Base-by-base conservation (phyloP, 2,329 filamentous ascomycete genomes). In the Aspergillus ruber region DNA sequence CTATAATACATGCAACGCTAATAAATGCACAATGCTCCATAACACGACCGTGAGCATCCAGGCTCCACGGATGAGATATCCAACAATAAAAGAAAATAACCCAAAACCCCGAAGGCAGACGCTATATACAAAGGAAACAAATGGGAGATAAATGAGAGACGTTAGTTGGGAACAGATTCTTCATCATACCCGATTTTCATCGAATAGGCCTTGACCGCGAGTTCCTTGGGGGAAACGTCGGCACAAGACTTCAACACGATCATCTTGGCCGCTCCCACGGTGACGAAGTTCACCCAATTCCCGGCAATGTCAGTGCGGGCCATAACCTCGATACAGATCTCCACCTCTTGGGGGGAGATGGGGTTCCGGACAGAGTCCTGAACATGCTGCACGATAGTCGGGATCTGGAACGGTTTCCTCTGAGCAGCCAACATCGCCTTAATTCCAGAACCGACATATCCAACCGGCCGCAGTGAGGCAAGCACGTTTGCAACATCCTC, bases 401-500 rank as follows among this genome's bases (percentile, higher is more conserved):
- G 70, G 74, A 89, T 79, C 20, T 79, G 79, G 59, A 87, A 89
- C 1, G 84, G 80, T 52, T 86, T 77, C 58, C 80, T 74, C 13
- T 74, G 74, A 25, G 69, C 71, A 6, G 60, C 55, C 18, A 61
- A 48, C 48, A 57, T 56, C 2, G 62, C 62, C 45, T 54, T 60
- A 42, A 59, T 56, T 2, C 63, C 64, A 38, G 53, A 60, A 21
- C 60, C 65, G 39, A 62, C 60, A 48, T 64, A 63, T 41, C 57
- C 60, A 41, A 57, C 59, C 0, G 68, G 71, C 35, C 68, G 62
- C 51, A 89, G 74, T 73, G 86, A 80, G n/a, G 76, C 77, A 29
- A 90, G 69, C 5, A 87, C 80, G 5, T 81, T 77, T 1, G 82
- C 77, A 8, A 90, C 78, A 57, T 89, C 85, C n/a, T 77, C 74